Conservation (phyloP, 345 rosid genomes). For the Psidium guajava region DNA sequence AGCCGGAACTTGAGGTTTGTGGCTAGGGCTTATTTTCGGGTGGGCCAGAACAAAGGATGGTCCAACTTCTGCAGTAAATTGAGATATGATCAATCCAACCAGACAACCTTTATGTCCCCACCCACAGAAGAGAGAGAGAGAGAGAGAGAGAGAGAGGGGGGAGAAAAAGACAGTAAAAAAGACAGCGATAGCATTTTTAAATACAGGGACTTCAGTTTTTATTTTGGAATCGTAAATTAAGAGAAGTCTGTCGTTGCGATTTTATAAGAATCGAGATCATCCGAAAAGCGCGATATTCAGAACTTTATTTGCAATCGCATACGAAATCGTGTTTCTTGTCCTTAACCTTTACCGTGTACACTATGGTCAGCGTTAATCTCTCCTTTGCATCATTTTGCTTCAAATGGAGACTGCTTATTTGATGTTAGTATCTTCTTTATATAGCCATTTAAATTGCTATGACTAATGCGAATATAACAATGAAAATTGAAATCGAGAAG, state of each 20-base stretch:
- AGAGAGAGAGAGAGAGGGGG: too few species aligned
- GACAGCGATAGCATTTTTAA: background rate
- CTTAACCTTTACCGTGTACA: too few species aligned
- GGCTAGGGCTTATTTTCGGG: background rate
- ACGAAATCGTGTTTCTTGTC: background rate
- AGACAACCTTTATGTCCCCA: background rate
- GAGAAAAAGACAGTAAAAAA: too few species aligned
- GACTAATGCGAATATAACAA: too few species aligned
- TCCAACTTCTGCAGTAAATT: background rate
- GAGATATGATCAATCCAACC: background rate
- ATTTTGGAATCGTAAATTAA: background rate
- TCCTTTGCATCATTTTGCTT: background rate
- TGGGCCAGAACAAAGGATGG: background rate
- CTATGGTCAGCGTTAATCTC: background rate
- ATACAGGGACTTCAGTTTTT: background rate
- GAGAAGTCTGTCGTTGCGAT: background rate
- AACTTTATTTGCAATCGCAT: background rate
- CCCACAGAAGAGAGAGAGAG: too few species aligned
- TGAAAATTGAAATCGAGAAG: too few species aligned
- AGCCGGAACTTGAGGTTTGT: background rate
- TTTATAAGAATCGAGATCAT: background rate
- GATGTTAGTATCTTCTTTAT: background rate
- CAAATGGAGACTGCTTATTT: background rate
- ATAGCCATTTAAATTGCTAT: too few species aligned
- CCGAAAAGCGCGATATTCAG: rapidly evolving